These are phyloP conservation scores for Cucumis hystrix DNA, from an alignment of 306 rosid genomes.

Conservation along the genomic window DNA sequence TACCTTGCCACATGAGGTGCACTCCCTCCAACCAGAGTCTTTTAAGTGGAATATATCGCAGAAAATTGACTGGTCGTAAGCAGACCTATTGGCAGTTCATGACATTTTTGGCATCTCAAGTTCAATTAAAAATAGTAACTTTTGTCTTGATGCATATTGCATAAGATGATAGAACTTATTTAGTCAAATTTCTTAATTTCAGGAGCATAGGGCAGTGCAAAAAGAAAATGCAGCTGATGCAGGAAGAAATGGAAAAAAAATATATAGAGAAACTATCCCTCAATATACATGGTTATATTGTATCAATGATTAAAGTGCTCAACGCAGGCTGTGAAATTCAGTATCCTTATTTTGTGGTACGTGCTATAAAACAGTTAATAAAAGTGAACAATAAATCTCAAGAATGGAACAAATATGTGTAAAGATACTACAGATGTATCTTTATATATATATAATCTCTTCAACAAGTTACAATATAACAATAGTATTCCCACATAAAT, in stretches of 20 bases:
- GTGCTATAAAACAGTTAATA: background rate
- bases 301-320: background rate
- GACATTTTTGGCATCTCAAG: background rate
- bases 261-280: background rate
- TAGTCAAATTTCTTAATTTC: background rate
- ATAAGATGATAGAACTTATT: background rate
- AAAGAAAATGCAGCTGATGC: background rate
- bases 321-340: background rate
- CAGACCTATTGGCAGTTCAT: slow-evolving; percentile 38
- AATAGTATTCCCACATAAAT: too few relatives aligned
- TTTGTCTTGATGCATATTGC: background rate
- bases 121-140: background rate
- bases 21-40: slow-evolving; percentile 96
- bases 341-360: background rate
- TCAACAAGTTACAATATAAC: too few relatives aligned
- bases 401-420: background rate
- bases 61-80: slow-evolving; percentile 62
- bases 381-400: background rate
- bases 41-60: slow-evolving; percentile 66
- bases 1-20: slow-evolving; percentile 77
- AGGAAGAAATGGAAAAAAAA: too few relatives aligned
- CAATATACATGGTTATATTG: background rate
- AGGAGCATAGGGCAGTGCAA: background rate
- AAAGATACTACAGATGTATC: too few relatives aligned
- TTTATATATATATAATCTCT: too few relatives aligned